Conservation (phyloP, 495 filamentous ascomycete species). For the Echria macrotheca region DNA sequence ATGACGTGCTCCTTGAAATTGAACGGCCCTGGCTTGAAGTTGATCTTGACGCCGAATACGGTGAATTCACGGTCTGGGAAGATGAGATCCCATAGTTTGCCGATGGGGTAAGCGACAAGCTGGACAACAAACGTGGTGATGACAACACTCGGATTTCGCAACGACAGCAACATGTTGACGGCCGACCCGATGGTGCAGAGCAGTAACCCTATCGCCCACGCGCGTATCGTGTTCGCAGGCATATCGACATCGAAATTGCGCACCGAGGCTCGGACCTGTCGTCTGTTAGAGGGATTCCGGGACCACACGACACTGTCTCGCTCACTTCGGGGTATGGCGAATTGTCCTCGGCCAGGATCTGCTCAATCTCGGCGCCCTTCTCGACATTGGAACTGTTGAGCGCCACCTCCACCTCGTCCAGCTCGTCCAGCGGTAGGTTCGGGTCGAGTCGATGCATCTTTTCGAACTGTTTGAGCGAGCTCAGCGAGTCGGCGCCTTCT, state of each 20-base stretch:
- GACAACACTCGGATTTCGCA: slow-evolving; percentile 58
- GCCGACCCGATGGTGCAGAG: slow-evolving; percentile 57
- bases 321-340: slow-evolving; percentile 65
- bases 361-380: slow-evolving; percentile 48
- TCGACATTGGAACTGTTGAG: slow-evolving; percentile 50
- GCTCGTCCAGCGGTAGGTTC: slow-evolving; percentile 58
- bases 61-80: slow-evolving; percentile 53
- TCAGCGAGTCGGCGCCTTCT: slow-evolving; percentile 26
- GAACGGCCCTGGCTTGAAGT: slow-evolving; percentile 65
- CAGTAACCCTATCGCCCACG: slow-evolving; percentile 65
- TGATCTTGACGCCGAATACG: slow-evolving; percentile 55
- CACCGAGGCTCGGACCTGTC: slow-evolving; percentile 56
- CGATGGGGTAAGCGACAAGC: slow-evolving; percentile 63
- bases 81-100: slow-evolving; percentile 50
- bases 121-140: slow-evolving; percentile 66
- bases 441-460: slow-evolving; percentile 63
- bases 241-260: slow-evolving; percentile 63
- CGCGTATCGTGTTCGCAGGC: slow-evolving; percentile 62
- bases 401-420: slow-evolving; percentile 55
- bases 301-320: slow-evolving; percentile 1
- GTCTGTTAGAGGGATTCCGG: slow-evolving; percentile 23
- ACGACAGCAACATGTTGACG: slow-evolving; percentile 68
- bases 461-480: slow-evolving; percentile 45
- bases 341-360: slow-evolving; percentile 56
- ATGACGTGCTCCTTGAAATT: slow-evolving; percentile 77